phyloP scores from a whole-genome alignment of 179 eudicot species.

The Monotropa hypopitys region DNA sequence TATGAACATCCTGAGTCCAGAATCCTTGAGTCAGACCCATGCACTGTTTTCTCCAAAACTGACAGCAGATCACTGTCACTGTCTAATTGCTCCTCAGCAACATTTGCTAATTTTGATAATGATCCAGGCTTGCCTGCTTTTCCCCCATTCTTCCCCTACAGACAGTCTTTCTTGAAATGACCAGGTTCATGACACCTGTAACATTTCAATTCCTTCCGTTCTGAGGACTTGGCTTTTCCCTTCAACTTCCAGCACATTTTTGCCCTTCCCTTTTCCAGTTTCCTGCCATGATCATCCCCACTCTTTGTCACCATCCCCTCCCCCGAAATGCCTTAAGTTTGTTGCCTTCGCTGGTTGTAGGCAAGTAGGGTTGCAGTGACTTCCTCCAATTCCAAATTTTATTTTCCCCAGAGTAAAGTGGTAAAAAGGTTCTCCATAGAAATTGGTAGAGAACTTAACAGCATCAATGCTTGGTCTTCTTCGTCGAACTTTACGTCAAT shows the following conservation, averaged over 20 bases:
- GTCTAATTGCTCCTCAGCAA: no score
- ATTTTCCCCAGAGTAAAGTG: background rate
- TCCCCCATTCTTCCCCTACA: background rate
- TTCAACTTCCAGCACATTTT: no score
- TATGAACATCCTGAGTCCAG: background rate
- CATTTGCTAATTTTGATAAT: no score
- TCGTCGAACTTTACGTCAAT: background rate
- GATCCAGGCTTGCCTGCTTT: no score
- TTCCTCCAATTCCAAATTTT: background rate
- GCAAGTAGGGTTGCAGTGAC: background rate
- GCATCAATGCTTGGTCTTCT: background rate
- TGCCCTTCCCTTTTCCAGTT: no score
- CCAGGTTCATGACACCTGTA: background rate
- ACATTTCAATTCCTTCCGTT: background rate
- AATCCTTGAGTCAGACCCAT: background rate
- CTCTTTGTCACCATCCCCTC: no score
- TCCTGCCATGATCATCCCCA: no score
- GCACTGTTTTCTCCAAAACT: background rate
- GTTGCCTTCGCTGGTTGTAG: background rate
- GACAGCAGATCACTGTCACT: background rate
- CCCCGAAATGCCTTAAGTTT: no score
- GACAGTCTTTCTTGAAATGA: background rate
- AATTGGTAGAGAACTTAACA: background rate
- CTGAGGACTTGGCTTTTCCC: no score
- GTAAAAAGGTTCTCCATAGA: background rate